phyloP scores from a whole-genome alignment of 192 early-diverging fungal species.

The Diversispora epigaea region DNA sequence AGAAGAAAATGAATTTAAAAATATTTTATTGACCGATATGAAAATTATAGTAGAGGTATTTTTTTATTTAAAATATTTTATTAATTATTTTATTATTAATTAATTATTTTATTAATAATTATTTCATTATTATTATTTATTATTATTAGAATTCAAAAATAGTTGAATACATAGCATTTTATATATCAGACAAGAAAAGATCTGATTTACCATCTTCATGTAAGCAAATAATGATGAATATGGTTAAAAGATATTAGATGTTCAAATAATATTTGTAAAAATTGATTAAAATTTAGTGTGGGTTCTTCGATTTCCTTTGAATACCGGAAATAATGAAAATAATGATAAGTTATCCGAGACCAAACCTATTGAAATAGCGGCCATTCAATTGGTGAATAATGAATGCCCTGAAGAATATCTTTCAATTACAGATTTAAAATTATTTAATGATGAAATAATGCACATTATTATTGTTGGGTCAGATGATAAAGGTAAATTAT shows the following conservation, averaged over 20 bases:
- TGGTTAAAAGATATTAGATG: background rate
- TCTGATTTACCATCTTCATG: background rate
- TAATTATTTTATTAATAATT: background rate
- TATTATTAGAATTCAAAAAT: background rate
- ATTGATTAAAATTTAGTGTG: background rate
- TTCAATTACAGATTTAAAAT: slow-evolving; percentile 4
- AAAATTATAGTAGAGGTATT: slow-evolving; percentile 15
- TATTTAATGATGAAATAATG: slow-evolving; percentile 27
- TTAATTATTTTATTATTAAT: background rate
- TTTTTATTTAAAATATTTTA: too few relatives aligned
- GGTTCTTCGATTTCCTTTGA: slow-evolving; percentile 14
- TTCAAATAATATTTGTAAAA: background rate
- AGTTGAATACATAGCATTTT: slow-evolving; percentile 7
- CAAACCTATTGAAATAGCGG: background rate
- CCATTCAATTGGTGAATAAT: background rate
- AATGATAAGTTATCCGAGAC: background rate
- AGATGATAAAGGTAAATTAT: slow-evolving; percentile 4
- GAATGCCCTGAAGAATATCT: background rate
- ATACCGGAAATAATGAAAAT: background rate
- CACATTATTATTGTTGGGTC: background rate
- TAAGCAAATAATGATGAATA: background rate
- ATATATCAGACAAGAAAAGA: background rate
- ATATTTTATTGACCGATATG: background rate
- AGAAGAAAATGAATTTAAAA: too few relatives aligned
- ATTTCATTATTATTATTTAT: background rate